Base-by-base conservation (phyloP, 2,329 filamentous ascomycete species). In the Dactylellina parvicollis region DNA sequence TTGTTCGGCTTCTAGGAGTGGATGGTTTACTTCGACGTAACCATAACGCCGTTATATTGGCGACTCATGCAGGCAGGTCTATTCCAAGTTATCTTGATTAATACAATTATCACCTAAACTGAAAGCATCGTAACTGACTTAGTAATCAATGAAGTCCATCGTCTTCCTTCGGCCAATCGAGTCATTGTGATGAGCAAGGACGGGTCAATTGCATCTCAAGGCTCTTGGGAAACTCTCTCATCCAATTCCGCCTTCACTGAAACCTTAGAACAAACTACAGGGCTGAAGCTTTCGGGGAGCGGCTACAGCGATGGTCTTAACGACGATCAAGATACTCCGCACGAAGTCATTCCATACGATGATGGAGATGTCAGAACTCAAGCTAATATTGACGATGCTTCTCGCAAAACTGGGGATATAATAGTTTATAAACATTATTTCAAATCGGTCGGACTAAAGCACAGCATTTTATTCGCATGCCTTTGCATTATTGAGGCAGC, bases 1-100 rank as follows among this genome's bases (percentile, higher is more conserved):
- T 83, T 65, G 75, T 75, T 0, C 79, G 78, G 0, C 78, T 84
- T 0, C 82, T 84, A 54, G 80, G 81, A 0, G 32, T 76, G 3
- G 72, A 76, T 24, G 81, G 82, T 0, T 65, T 84, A 0, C 76
- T 82, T n/a, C 76, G 77, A 4, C 76, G 76, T 32, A 78, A 77
- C n/a, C 75, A 75, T 0, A 78, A 77, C 0, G 79, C 80, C 0
- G 55, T 79, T 5, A 78, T 82, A 9, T 52, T 82, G 4, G 78
- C 80, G 3, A 82, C 81, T 0, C 80, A 81, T 38, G 70, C 70
- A 22, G 56, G 69, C 66, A 66, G 34, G 44, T 40, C 81, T 3
- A 47, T 18, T 9, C 28, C 22, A 36, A 5, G 3, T 28, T 24
- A 28, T 50, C 9, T 9, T 38, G 9, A n/a, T n/a, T n/a, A n/a